Percentiles rank a stretch among this genome's conserved stretches.
phyloP scores from a whole-genome alignment of 208 protist genomes.

The Trypanosoma scelopori region DNA sequence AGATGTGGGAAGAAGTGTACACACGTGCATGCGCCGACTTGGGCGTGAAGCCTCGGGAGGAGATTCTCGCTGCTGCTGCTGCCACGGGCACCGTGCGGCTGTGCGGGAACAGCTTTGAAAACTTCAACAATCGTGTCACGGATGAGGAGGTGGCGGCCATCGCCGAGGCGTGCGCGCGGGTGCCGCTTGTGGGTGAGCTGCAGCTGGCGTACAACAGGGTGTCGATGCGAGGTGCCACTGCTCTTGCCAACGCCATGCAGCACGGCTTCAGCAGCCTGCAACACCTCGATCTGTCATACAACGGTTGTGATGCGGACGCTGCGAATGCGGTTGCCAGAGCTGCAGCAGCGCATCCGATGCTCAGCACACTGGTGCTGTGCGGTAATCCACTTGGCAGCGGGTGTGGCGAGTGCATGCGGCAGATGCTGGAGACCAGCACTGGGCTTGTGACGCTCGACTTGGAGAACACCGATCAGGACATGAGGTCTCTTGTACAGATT shows the following conservation, averaged over 20 bases:
- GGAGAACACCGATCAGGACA: slow-evolving; percentile 47
- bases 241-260: slow-evolving; percentile 46
- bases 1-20: slow-evolving; percentile 67
- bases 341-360: slow-evolving; percentile 23
- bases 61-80: slow-evolving; percentile 30
- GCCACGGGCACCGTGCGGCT: slow-evolving; percentile 29
- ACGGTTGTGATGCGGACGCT: slow-evolving; percentile 48
- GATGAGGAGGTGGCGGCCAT: slow-evolving; percentile 65
- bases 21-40: slow-evolving; percentile 33
- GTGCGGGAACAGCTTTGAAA: slow-evolving; percentile 60
- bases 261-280: slow-evolving; percentile 36
- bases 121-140: slow-evolving; percentile 53
- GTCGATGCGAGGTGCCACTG: slow-evolving; percentile 34
- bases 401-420: slow-evolving; percentile 36
- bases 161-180: slow-evolving; percentile 19
- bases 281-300: slow-evolving; percentile 59
- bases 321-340: slow-evolving; percentile 41
- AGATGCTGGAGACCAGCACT: slow-evolving; percentile 36
- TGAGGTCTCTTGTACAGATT: slow-evolving; percentile 60
- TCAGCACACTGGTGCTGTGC: slow-evolving; percentile 36
- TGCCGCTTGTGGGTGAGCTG: slow-evolving; percentile 35
- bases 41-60: slow-evolving; percentile 40
- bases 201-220: slow-evolving; percentile 73
- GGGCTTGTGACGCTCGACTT: slow-evolving; percentile 54
- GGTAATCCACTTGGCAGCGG: slow-evolving; percentile 60